phyloP scores from a whole-genome alignment of 805 yeast genomes.

The Spathaspora arborariae region DNA sequence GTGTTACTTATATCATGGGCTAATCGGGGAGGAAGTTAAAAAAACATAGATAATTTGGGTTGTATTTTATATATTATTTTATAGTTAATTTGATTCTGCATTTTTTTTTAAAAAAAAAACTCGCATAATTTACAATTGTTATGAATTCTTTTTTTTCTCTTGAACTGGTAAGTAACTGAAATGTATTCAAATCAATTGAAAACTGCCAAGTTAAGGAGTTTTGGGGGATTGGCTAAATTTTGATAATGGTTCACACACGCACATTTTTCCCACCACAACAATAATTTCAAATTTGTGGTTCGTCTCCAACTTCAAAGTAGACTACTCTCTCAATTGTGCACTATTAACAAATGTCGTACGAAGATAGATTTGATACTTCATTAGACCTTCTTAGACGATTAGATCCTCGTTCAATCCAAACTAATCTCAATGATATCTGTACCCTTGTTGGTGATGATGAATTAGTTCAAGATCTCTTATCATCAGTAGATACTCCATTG shows the following conservation, averaged over 20 bases:
- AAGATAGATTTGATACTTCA: slow-evolving; percentile 36
- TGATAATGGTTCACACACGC: background rate
- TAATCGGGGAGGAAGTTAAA: too few relatives aligned
- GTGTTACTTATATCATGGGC: slow-evolving; percentile 20
- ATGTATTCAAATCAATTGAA: too few relatives aligned
- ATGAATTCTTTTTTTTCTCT: background rate
- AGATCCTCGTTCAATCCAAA: slow-evolving; percentile 33
- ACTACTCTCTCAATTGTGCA: background rate
- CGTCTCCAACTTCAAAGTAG: too few relatives aligned
- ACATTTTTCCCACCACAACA: background rate
- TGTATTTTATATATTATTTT: too few relatives aligned
- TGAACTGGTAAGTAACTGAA: background rate
- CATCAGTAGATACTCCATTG: slow-evolving; percentile 86
- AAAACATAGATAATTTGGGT: too few relatives aligned
- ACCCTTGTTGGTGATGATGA: slow-evolving; percentile 37
- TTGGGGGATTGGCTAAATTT: background rate
- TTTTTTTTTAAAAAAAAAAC: too few relatives aligned
- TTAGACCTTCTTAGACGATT: slow-evolving; percentile 39
- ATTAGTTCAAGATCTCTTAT: slow-evolving; percentile 80
- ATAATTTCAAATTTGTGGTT: background rate
- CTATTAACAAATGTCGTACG: slow-evolving; percentile 19
- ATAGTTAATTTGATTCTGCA: background rate
- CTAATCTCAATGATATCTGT: slow-evolving; percentile 34
- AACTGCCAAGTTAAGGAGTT: background rate
- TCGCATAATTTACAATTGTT: too few relatives aligned